phyloP scores from a whole-genome alignment of 805 yeast genomes.

The Vanderwaltozyma yarrowii region DNA sequence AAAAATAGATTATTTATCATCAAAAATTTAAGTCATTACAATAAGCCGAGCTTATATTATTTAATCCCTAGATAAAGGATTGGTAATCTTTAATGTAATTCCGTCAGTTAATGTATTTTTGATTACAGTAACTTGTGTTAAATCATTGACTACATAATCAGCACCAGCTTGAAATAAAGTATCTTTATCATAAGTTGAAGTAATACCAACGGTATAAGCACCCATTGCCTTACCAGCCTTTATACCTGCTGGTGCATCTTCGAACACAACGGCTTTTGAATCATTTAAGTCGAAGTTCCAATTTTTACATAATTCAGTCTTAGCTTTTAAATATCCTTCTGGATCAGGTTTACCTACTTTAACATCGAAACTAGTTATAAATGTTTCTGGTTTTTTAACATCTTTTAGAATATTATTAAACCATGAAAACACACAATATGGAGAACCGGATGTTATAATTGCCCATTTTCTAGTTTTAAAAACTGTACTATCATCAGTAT shows the following conservation, averaged over 20 bases:
- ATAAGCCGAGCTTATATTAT: too few species aligned
- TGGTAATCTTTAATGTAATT: constrained; percentile 5
- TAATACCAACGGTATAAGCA: constrained; percentile 64
- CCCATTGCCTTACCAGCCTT: constrained; percentile 71
- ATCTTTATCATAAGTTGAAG: constrained; percentile 58
- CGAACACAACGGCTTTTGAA: constrained; percentile 49
- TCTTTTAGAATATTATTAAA: constrained; percentile 43
- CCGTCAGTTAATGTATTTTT: constrained; percentile 4
- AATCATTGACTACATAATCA: constrained; percentile 62
- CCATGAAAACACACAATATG: constrained; percentile 65
- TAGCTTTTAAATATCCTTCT: constrained; percentile 55
- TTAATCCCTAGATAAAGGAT: constrained; percentile 3
- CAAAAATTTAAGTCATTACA: too few species aligned
- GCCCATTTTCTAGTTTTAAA: constrained; percentile 52
- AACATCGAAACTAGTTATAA: constrained; percentile 70
- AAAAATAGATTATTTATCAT: not conserved
- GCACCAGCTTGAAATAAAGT: constrained; percentile 65
- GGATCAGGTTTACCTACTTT: constrained; percentile 73
- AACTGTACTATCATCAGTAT: constrained; percentile 4
- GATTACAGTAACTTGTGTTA: constrained; percentile 26
- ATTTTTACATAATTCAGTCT: constrained; percentile 40
- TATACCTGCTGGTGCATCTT: constrained; percentile 80
- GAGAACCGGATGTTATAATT: constrained; percentile 72
- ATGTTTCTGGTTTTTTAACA: constrained; percentile 53
- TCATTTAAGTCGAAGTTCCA: constrained; percentile 17